A percentile compares a stretch with the other conserved stretches of the same genome.
Evolutionary conservation across 192 early-diverging fungal species (phyloP).

Genomic region (Podila clonocystis): DNA sequence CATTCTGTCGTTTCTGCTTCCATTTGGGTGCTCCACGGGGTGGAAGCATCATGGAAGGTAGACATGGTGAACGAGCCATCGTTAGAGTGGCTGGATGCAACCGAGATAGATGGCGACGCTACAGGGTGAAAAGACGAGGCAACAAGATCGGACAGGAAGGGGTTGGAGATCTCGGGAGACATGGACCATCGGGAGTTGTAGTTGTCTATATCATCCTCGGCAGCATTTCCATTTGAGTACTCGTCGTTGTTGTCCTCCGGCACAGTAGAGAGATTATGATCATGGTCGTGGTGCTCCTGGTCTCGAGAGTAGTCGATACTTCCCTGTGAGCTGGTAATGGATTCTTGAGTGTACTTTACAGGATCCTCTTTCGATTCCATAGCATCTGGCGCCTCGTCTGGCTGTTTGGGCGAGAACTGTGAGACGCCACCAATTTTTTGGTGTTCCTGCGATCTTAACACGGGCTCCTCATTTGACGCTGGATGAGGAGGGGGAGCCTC

Average conservation of each 20-base stretch:
- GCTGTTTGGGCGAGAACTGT: neutral
- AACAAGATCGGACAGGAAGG: conserved; percentile 13
- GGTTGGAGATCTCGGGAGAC: conserved; percentile 3
- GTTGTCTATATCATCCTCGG: neutral
- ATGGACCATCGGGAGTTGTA: conserved; percentile 7
- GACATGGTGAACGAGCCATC: neutral
- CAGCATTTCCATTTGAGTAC: neutral
- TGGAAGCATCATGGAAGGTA: neutral
- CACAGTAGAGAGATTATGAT: too few relatives aligned
- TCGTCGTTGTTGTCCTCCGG: neutral
- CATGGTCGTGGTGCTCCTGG: neutral
- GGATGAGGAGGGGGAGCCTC: neutral
- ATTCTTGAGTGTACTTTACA: conserved; percentile 13
- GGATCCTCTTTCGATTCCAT: neutral
- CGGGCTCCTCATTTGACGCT: neutral
- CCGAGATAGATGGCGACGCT: too few relatives aligned
- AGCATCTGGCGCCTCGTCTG: neutral
- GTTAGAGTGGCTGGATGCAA: too few relatives aligned
- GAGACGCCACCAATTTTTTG: conserved; percentile 15
- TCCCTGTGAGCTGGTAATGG: conserved; percentile 12
- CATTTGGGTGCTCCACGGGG: neutral
- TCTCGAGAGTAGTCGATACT: conserved; percentile 4
- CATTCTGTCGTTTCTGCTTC: conserved; percentile 14
- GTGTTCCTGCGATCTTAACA: neutral
- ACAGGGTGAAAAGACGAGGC: neutral